phyloP scores from a whole-genome alignment of 495 filamentous ascomycete genomes.

The Niebla homalea region DNA sequence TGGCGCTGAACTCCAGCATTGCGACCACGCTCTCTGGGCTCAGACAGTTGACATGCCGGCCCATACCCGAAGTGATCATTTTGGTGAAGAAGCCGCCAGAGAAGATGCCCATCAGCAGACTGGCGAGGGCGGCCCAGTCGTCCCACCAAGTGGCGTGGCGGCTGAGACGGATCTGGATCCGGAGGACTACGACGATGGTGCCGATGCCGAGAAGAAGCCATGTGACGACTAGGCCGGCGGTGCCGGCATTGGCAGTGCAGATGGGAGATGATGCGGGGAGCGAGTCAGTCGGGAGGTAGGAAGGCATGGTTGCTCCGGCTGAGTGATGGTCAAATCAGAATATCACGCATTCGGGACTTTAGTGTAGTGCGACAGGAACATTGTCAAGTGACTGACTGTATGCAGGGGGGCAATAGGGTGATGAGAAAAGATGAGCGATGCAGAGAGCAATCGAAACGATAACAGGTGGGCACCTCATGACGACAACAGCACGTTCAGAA shows the following conservation, averaged over 20 bases:
- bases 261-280: background rate
- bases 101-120: conserved; percentile 5
- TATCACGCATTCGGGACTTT: no score
- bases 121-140: conserved; percentile 8
- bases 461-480: no score
- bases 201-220: conserved; percentile 4
- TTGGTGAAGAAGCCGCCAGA: conserved; percentile 8
- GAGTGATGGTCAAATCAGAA: no score
- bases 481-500: no score
- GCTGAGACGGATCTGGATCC: conserved; percentile 4
- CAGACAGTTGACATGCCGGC: conserved; percentile 3
- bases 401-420: no score
- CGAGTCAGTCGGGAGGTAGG: background rate
- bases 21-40: background rate
- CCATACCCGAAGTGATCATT: conserved; percentile 5
- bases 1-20: conserved; percentile 2
- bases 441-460: no score
- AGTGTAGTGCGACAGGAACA: no score
- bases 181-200: conserved; percentile 1
- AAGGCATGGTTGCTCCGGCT: background rate
- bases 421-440: no score
- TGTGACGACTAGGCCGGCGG: background rate
- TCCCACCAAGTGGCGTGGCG: conserved; percentile 6
- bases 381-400: no score
- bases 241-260: conserved; percentile 4